These are phyloP conservation scores for Hypoxylon sp. DNA, from an alignment of 2,329 filamentous ascomycete genomes.

Conservation along the genomic window DNA sequence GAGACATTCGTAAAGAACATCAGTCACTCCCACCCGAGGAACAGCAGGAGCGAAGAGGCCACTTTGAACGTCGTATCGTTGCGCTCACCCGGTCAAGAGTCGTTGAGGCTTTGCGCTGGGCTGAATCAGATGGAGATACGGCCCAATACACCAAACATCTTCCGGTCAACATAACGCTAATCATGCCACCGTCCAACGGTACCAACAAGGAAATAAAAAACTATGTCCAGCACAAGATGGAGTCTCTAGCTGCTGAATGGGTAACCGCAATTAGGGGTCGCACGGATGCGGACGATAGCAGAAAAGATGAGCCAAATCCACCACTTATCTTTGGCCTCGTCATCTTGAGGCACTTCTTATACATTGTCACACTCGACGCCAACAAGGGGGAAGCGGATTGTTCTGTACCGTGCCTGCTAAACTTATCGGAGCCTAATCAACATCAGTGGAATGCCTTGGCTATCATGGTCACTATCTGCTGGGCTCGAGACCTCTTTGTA, in stretches of 20 bases:
- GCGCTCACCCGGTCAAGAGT: constrained; percentile 36
- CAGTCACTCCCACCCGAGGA: too few species aligned
- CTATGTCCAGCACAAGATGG: constrained; percentile 37
- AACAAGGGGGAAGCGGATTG: constrained; percentile 36
- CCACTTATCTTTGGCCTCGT: constrained; percentile 46
- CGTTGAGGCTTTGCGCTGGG: constrained; percentile 40
- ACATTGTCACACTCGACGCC: constrained; percentile 46
- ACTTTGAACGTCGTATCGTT: constrained; percentile 30
- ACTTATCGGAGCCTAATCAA: constrained; percentile 45
- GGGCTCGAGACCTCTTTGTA: constrained; percentile 44
- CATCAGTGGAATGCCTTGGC: constrained; percentile 47
- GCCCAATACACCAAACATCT: constrained; percentile 28
- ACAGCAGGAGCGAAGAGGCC: constrained; percentile 5
- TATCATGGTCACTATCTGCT: constrained; percentile 47
- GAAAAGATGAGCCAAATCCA: constrained; percentile 16
- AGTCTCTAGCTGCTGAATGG: constrained; percentile 36
- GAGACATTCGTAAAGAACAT: constrained; percentile 36
- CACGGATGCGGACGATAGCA: too few species aligned
- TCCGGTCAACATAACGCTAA: too few species aligned
- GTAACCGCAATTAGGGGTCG: too few species aligned
- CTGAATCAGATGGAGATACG: constrained; percentile 40
- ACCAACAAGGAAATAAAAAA: constrained; percentile 30
- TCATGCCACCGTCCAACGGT: constrained; percentile 37
- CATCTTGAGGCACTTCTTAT: constrained; percentile 45
- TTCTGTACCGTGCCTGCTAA: constrained; percentile 43